Evolutionary conservation across 306 rosid species (phyloP), one percentile per base, ranked within the genome.

Genomic region (Vigna unguiculata): DNA sequence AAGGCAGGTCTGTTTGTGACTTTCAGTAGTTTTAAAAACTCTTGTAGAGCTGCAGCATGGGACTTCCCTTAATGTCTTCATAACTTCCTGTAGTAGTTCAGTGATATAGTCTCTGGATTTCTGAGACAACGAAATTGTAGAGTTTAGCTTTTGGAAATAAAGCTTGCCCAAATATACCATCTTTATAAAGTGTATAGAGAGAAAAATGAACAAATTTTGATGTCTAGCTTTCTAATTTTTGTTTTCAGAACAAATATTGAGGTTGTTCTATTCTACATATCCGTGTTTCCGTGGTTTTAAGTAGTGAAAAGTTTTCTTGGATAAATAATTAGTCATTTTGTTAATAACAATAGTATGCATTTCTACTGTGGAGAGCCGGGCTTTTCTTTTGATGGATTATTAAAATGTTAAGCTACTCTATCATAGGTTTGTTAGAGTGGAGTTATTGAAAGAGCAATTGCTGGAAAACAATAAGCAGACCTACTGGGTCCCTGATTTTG

Each of bases 401-500:
- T 38, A 62, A 32, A 30, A 58, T 69, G 45, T 69, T 73, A 40
- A 78, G n/a, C 47, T 41, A 21, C 62, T 65, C 83, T 9, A 55
- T 48, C 75, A 48, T 79, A 95, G 98, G 99, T 95, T 95, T 83
- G 88, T 95, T 80, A 90, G 85, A 68, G 99, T 95, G 77, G 99
- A 95, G 78, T 75, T 60, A 60, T 75, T 95, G 76, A 95, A 90
- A 84, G 97, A 92, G 60, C 67, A 90, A 76, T 84, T 95, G 85
- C 80, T 95, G 81, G 97, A 89, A 82, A 95, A 90, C 87, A 95
- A 95, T 81, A 85, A 79, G 85, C 86, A 90, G 84, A 92, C 98
- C 10, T 89, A 86, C 69, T 92, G 99, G 99, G 99, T 95, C 65
- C 99, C 97, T 69, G 97, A 95, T 81, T 95, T 95, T 86, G 99